These are phyloP conservation scores for Trichoderma pleuroti DNA, from an alignment of 2,329 filamentous ascomycete genomes.

Conservation along the genomic window DNA sequence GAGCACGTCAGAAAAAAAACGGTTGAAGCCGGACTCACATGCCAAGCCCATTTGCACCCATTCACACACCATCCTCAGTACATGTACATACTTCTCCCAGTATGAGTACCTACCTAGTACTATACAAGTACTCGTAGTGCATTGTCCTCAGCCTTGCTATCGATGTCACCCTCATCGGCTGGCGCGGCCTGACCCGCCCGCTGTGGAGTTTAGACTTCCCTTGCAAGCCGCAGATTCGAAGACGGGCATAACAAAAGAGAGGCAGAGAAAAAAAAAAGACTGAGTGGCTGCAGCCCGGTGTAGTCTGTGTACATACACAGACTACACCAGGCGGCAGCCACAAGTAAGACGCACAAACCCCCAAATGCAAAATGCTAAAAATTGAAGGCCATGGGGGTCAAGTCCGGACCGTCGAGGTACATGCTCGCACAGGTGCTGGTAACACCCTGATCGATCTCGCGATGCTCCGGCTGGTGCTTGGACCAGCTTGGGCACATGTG, in stretches of 20 bases:
- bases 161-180: constrained; percentile 9
- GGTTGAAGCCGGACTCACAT: neutral
- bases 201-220: constrained; percentile 16
- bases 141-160: constrained; percentile 4
- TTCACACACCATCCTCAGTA: neutral
- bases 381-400: neutral
- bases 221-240: constrained; percentile 4
- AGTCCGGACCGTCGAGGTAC: neutral
- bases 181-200: constrained; percentile 19
- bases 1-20: neutral
- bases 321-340: too few relatives aligned
- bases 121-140: too few relatives aligned
- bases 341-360: constrained; percentile 8
- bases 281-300: constrained; percentile 9
- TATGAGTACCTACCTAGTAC: too few relatives aligned
- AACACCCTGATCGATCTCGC: constrained; percentile 8
- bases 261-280: neutral
- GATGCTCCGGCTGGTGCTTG: constrained; percentile 7
- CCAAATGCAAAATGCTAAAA: neutral
- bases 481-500: neutral
- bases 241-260: neutral
- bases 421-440: neutral
- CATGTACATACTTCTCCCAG: neutral
- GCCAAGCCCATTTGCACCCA: neutral
- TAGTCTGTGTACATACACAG: neutral